phyloP scores from a whole-genome alignment of 75 land plant species.

The Larix kaempferi region DNA sequence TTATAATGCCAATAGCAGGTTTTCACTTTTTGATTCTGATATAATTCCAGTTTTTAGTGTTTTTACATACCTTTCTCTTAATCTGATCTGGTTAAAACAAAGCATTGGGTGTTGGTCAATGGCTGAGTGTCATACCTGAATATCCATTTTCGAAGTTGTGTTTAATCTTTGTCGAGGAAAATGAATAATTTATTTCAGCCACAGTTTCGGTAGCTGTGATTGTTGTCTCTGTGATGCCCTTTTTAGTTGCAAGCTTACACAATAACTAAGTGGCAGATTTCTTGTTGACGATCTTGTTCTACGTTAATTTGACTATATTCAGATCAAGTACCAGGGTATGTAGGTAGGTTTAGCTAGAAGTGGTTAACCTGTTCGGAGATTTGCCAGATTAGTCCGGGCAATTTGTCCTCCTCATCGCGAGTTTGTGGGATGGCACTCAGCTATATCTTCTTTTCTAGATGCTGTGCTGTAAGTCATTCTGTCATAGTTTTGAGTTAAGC shows the following conservation, averaged over 20 bases:
- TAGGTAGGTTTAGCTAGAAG: neutral
- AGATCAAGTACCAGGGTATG: neutral
- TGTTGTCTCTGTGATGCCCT: too few species aligned
- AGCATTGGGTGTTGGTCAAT: neutral
- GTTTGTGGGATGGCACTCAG: neutral
- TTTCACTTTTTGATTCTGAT: neutral
- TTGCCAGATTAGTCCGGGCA: neutral
- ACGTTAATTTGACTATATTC: too few species aligned
- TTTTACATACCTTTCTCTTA: neutral
- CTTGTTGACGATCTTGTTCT: too few species aligned
- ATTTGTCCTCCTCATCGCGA: neutral
- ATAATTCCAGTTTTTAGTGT: neutral
- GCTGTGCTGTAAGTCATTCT: neutral
- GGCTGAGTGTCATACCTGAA: neutral
- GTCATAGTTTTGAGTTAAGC: neutral
- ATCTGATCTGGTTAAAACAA: neutral
- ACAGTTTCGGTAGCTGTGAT: neutral
- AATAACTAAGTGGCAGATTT: too few species aligned
- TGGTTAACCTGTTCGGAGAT: too few species aligned
- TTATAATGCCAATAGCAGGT: neutral
- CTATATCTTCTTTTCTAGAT: neutral
- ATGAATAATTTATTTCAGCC: neutral
- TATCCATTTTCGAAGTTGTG: neutral
- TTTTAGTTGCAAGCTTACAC: too few species aligned
- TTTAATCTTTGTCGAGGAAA: neutral